Percentiles rank a stretch among this genome's conserved stretches.
Evolutionary conservation across 2,329 filamentous ascomycete species (phyloP).

Genomic region (Spiromastix sp.): DNA sequence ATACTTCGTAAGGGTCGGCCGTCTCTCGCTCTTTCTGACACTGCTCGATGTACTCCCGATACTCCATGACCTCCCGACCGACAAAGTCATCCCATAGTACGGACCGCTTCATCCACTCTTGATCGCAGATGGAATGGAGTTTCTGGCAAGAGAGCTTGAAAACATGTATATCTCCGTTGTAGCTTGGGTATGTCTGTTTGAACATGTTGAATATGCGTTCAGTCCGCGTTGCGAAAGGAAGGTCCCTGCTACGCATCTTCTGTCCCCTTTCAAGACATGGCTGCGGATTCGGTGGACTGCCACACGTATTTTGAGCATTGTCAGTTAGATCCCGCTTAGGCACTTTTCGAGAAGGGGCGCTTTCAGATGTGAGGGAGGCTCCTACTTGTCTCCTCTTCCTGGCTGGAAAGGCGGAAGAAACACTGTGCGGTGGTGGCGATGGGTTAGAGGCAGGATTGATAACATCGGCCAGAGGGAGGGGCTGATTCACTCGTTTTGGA

Average conservation of each 20-base stretch:
- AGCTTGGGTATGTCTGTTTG: conserved; percentile 28
- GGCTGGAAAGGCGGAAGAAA: no score
- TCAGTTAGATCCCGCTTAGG: no score
- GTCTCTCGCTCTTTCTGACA: conserved; percentile 17
- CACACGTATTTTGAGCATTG: no score
- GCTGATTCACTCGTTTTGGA: not conserved
- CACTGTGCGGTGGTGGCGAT: no score
- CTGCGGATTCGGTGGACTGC: no score
- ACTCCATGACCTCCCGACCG: conserved; percentile 29
- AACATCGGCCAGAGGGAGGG: not conserved
- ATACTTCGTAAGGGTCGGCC: conserved; percentile 27
- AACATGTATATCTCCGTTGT: conserved; percentile 27
- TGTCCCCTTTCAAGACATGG: no score
- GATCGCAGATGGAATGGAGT: conserved; percentile 22
- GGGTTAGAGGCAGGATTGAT: no score
- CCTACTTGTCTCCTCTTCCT: no score
- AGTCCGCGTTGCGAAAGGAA: not conserved
- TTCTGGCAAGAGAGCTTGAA: conserved; percentile 30
- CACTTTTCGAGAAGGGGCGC: no score
- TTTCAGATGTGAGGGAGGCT: no score
- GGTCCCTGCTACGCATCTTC: no score
- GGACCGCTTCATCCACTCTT: conserved; percentile 23
- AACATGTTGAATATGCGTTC: conserved; percentile 26
- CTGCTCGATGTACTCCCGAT: conserved; percentile 24
- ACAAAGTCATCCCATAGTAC: conserved; percentile 39